Percentiles rank a stretch among this genome's conserved stretches.
Conservation (phyloP, 208 protist genomes). For the Kentomonas sorsogonicus region DNA sequence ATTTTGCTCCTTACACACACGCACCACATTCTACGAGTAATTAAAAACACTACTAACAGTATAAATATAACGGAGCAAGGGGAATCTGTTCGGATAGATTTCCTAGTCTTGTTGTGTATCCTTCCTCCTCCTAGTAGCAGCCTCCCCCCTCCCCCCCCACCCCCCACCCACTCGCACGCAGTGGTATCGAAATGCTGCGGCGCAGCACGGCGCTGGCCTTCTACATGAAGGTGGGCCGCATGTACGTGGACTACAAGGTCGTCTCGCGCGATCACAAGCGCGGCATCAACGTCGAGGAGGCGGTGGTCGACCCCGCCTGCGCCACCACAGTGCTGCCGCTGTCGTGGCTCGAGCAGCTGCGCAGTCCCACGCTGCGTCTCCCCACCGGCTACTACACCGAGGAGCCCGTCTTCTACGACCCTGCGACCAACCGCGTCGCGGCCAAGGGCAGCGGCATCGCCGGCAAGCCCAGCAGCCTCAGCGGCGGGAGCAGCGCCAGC, state of each 20-base stretch:
- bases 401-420: conserved; percentile 38
- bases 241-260: conserved; percentile 85
- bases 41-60: too few species aligned
- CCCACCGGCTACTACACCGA: conserved; percentile 71
- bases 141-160: too few species aligned
- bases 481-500: background rate
- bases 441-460: background rate
- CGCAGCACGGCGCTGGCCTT: conserved; percentile 27
- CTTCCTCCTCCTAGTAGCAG: too few species aligned
- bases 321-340: conserved; percentile 59
- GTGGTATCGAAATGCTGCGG: conserved; percentile 27
- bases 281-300: conserved; percentile 70
- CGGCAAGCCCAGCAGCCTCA: background rate
- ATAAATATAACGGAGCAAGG: too few species aligned
- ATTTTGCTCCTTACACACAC: too few species aligned
- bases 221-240: conserved; percentile 52
- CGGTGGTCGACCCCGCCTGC: conserved; percentile 65
- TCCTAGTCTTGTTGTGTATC: too few species aligned
- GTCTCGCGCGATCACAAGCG: conserved; percentile 71
- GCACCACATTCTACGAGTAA: too few species aligned
- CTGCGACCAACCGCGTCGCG: background rate
- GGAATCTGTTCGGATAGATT: too few species aligned
- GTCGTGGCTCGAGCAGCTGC: conserved; percentile 73
- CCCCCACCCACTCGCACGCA: too few species aligned
- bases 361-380: conserved; percentile 58